Evolutionary conservation across 108 stramenopile genomes (phyloP).

Genomic region (Cylindrotheca fusiformis): DNA sequence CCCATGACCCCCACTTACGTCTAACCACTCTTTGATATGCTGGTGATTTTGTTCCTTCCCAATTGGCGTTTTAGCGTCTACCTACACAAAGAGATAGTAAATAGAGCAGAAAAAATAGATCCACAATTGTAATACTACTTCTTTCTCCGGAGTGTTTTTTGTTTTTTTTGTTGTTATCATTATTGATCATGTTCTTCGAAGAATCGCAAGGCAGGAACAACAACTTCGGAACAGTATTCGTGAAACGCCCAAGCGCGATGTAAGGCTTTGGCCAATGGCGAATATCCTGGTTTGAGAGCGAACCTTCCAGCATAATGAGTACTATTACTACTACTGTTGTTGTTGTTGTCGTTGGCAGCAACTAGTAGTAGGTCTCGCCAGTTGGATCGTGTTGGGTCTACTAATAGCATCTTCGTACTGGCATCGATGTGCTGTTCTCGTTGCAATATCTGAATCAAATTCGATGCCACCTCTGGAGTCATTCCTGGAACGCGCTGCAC

Average conservation of each 20-base stretch:
- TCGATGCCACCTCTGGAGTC: conserved; percentile 19
- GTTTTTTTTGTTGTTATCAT: too few relatives aligned
- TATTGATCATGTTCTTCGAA: conserved; percentile 23
- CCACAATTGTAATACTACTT: too few relatives aligned
- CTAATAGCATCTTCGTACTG: conserved; percentile 7
- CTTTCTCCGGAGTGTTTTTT: too few relatives aligned
- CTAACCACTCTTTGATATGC: too few relatives aligned
- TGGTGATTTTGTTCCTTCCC: too few relatives aligned
- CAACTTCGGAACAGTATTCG: conserved; percentile 50
- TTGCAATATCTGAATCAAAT: conserved; percentile 17
- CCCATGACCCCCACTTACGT: background rate
- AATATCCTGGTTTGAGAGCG: conserved; percentile 38
- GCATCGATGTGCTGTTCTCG: conserved; percentile 27
- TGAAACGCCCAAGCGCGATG: conserved; percentile 58
- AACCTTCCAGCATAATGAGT: conserved; percentile 26
- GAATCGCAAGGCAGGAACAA: conserved; percentile 31
- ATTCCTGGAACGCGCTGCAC: conserved; percentile 39
- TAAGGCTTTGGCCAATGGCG: conserved; percentile 51
- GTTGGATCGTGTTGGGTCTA: conserved; percentile 40
- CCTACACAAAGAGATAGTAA: too few relatives aligned
- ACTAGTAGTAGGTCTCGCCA: conserved; percentile 34
- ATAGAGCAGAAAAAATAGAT: too few relatives aligned
- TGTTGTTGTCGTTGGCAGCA: background rate
- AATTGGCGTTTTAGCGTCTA: too few relatives aligned
- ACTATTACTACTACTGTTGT: background rate